Conservation (phyloP, 1,284 basidiomycete species). For the Ustilago xerochloae region DNA sequence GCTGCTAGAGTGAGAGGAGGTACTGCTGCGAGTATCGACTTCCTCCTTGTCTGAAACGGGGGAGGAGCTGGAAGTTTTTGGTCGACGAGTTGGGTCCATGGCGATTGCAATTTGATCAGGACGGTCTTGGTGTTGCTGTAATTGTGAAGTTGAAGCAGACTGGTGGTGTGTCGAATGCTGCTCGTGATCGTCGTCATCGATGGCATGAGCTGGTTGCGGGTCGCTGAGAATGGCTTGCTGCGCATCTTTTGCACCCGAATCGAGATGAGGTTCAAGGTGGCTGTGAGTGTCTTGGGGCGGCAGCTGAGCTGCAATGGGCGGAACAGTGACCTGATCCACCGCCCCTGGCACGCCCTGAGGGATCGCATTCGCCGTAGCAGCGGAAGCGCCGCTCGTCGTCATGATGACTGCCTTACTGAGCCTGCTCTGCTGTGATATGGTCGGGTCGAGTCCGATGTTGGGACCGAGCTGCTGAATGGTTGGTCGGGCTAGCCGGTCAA, state of each 20-base stretch:
- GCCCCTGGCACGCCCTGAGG: constrained; percentile 21
- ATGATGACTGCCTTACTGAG: background rate
- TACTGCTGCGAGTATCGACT: background rate
- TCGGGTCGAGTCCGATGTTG: background rate
- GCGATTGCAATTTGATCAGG: constrained; percentile 18
- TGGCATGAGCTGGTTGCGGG: constrained; percentile 23
- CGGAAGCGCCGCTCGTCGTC: constrained; percentile 9
- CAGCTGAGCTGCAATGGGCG: constrained; percentile 2
- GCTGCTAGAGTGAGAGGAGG: constrained; percentile 15
- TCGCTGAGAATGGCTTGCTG: constrained; percentile 44
- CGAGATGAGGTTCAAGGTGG: constrained; percentile 12
- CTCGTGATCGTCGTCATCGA: constrained; percentile 11
- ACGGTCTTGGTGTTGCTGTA: background rate
- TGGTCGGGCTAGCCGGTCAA: background rate
- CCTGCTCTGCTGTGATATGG: background rate
- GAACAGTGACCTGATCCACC: constrained; percentile 19
- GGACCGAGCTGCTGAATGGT: background rate
- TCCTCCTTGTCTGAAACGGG: background rate
- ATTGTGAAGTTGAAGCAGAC: background rate
- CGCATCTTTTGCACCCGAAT: constrained; percentile 31
- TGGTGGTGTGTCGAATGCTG: background rate
- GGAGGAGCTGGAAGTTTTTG: constrained; percentile 8
- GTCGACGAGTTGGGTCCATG: constrained; percentile 10
- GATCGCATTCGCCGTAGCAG: constrained; percentile 18
- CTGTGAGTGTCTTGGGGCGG: background rate